Evolutionary conservation across 116 monocot species (phyloP).

Genomic region (Zostera marina): DNA sequence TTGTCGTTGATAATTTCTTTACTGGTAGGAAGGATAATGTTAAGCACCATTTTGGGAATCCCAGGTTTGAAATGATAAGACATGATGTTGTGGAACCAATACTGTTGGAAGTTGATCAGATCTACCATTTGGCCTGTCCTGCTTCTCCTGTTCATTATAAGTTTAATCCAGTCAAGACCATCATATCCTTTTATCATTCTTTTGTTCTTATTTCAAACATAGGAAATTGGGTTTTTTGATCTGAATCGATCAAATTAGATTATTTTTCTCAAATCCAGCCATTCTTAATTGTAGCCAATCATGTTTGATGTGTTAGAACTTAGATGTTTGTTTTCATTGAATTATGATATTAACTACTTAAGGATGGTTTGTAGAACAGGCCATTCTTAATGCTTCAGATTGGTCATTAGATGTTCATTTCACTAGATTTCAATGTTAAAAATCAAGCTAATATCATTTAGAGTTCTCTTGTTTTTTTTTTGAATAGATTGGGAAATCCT

Average conservation of each 20-base stretch:
- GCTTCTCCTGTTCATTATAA: constrained; percentile 98
- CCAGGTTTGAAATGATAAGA: constrained; percentile 81
- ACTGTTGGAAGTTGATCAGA: constrained; percentile 88
- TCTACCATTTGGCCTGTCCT: constrained; percentile 97
- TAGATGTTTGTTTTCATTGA: too few species aligned
- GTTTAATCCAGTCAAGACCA: constrained; percentile 96
- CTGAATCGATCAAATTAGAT: too few species aligned
- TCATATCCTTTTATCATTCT: constrained; percentile 73
- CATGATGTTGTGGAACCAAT: constrained; percentile 94
- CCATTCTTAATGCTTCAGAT: background rate
- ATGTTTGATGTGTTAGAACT: too few species aligned
- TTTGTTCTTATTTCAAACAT: background rate
- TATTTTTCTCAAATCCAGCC: too few species aligned
- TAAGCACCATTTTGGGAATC: constrained; percentile 85
- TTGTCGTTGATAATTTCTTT: constrained; percentile 95
- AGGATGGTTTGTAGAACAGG: too few species aligned
- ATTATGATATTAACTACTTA: too few species aligned
- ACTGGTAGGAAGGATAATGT: constrained; percentile 95
- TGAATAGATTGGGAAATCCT: background rate
- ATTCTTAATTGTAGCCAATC: too few species aligned
- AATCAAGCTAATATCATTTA: background rate
- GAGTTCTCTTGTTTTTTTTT: background rate
- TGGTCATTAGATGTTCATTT: background rate
- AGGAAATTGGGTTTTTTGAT: too few species aligned
- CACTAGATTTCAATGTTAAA: background rate